Conservation (phyloP, 1,139 yeast species). For the Taiozyma sp. region DNA sequence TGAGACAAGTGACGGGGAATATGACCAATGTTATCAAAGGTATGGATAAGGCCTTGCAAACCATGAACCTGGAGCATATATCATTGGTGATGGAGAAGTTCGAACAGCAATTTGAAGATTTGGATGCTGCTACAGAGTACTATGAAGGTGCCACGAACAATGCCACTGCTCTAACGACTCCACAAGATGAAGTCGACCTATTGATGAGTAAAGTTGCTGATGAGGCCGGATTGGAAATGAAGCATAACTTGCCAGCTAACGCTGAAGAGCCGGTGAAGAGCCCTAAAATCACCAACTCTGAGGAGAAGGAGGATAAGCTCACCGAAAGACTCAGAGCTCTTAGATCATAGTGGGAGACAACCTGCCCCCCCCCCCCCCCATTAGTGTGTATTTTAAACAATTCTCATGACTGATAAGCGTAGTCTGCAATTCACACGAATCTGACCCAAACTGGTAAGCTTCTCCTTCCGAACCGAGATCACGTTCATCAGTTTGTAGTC, state of each 20-base stretch:
- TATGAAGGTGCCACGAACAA: slow-evolving; percentile 88
- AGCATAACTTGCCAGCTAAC: slow-evolving; percentile 55
- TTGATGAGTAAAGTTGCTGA: slow-evolving; percentile 94
- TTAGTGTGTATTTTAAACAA: no score
- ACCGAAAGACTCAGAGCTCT: slow-evolving; percentile 88
- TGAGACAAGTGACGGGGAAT: slow-evolving; percentile 90
- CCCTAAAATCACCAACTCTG: slow-evolving; percentile 42
- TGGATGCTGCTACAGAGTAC: slow-evolving; percentile 90
- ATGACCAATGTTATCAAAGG: slow-evolving; percentile 93
- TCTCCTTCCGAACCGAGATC: no score
- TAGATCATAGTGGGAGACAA: slow-evolving; percentile 31
- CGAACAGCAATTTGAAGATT: slow-evolving; percentile 92
- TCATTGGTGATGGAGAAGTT: slow-evolving; percentile 97
- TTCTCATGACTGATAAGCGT: no score
- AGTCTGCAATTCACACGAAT: no score
- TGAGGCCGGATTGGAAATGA: slow-evolving; percentile 93
- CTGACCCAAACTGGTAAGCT: no score
- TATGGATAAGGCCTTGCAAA: slow-evolving; percentile 93
- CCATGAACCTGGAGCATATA: slow-evolving; percentile 91
- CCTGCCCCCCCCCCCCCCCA: no score
- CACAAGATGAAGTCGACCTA: slow-evolving; percentile 93
- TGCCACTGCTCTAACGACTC: slow-evolving; percentile 84
- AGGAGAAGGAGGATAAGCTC: slow-evolving; percentile 81
- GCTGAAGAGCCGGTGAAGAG: slow-evolving; percentile 29
- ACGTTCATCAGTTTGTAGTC: no score